Evolutionary conservation across 768 basidiomycete species (phyloP).

Genomic region (Mycena capillaripes): DNA sequence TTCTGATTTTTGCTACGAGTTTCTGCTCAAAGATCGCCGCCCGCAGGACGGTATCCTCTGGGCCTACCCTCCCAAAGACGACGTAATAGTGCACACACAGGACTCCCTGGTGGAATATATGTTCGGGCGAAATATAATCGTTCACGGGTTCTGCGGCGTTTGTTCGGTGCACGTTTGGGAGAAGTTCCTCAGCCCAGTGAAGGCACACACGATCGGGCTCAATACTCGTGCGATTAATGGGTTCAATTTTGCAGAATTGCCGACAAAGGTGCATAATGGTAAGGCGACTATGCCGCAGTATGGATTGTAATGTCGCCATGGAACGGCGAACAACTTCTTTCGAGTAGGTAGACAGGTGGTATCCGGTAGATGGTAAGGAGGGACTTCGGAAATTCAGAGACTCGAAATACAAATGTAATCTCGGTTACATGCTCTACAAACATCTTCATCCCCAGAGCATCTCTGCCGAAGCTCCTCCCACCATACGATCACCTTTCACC

Average conservation of each 20-base stretch:
- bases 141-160: constrained; percentile 22
- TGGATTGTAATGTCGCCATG: background rate
- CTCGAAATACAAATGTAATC: too few species aligned
- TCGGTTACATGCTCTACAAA: too few species aligned
- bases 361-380: too few species aligned
- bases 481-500: constrained; percentile 11
- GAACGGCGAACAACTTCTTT: background rate
- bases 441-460: constrained; percentile 11
- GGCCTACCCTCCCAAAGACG: constrained; percentile 1
- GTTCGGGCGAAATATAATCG: background rate
- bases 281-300: background rate
- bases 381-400: too few species aligned
- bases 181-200: constrained; percentile 11
- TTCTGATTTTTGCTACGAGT: too few species aligned
- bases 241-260: background rate
- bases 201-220: constrained; percentile 13
- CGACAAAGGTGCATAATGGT: constrained; percentile 19
- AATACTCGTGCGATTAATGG: constrained; percentile 15
- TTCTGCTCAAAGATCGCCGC: background rate
- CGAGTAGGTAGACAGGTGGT: too few species aligned
- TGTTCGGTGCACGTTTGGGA: constrained; percentile 26
- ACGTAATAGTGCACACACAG: background rate
- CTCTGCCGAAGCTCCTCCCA: constrained; percentile 22
- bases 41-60: constrained; percentile 12
- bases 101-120: constrained; percentile 13